Evolutionary conservation across 2,329 filamentous ascomycete species (phyloP).

Genomic region (Epichloe aotearoae): DNA sequence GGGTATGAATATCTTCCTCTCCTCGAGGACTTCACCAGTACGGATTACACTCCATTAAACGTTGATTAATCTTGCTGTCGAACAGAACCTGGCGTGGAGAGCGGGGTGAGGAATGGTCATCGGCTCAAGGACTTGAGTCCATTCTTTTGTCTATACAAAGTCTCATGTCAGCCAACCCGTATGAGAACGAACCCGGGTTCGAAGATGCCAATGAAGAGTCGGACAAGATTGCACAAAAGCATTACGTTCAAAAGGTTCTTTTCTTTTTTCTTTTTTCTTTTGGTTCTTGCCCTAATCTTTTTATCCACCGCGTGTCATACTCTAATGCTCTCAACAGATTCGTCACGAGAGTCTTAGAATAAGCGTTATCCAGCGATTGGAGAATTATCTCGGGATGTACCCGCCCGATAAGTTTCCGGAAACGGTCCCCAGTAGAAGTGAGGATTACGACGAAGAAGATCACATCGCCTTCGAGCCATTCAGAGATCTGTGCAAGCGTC

Average conservation of each 20-base stretch:
- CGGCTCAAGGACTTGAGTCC: slow-evolving; percentile 87
- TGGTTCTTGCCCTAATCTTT: background rate
- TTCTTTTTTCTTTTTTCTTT: background rate
- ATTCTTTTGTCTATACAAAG: slow-evolving; percentile 93
- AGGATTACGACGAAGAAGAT: slow-evolving; percentile 41
- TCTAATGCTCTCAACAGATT: slow-evolving; percentile 43
- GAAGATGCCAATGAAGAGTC: slow-evolving; percentile 55
- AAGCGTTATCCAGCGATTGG: slow-evolving; percentile 72
- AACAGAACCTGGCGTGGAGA: slow-evolving; percentile 87
- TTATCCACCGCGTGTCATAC: background rate
- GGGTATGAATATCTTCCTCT: slow-evolving; percentile 42
- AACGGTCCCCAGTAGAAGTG: slow-evolving; percentile 12
- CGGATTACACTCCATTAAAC: background rate
- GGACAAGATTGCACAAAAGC: slow-evolving; percentile 61
- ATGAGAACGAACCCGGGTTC: slow-evolving; percentile 92
- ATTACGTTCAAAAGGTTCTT: slow-evolving; percentile 65
- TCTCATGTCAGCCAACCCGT: slow-evolving; percentile 85
- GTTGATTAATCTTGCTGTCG: slow-evolving; percentile 2
- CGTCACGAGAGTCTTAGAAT: slow-evolving; percentile 81
- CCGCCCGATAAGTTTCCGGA: slow-evolving; percentile 21
- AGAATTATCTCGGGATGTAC: slow-evolving; percentile 59
- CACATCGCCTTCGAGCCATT: slow-evolving; percentile 66
- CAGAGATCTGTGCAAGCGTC: slow-evolving; percentile 76
- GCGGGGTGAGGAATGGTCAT: slow-evolving; percentile 87
- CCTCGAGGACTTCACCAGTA: background rate